Base-by-base conservation (phyloP, 2,329 filamentous ascomycete genomes). In the Cercospora zeae-maydis region DNA sequence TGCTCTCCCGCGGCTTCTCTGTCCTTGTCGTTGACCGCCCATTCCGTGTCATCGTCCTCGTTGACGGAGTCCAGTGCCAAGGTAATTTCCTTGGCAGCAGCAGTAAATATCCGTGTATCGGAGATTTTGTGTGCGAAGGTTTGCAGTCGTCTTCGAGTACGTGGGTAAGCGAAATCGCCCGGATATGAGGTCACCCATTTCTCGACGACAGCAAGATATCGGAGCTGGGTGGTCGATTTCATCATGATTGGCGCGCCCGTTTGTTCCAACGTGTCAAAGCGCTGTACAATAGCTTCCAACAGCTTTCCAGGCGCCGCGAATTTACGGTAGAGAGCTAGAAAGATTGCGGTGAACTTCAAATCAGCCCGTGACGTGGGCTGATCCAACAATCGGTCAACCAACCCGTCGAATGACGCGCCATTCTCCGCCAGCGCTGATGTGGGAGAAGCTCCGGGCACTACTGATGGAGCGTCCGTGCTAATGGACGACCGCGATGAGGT, bases 161-260 rank as follows among this genome's bases (percentile, higher is more conserved):
- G 83, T 1, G 88, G 84, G 65, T 89, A 87, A 1, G 92, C 92
- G 80, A 98, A 96, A 76, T 99, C 95, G 14, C 92, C 93, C 0
- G 95, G 93, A 75, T 98, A 98, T 47, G 88, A 81, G 14, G 88
- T 87, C 1, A 96, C 88, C 95, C 95, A 99, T 74, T 91, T 90
- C 4, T 92, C 91, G 63, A 98, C 80, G 6, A 95, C 87, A 68
- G 90, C 88, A 39, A 96, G 87, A 65, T 93, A 90, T 57, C 93
- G 87, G 59, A 96, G 82, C 74, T 97, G 93, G 4, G 88, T 87
- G 7, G 89, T 87, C 42, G 90, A 93, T 70, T 89, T 91, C 59
- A 88, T 88, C 47, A 97, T 84, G 66, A 90, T 88, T 66, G 87
- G 83, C 9, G 82, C 81, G 67, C 84, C 87, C 64, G 90, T 87